A percentile compares a stretch with the other conserved stretches of the same genome.
These are phyloP conservation scores for Rutstroemia sp. DNA, from an alignment of 2,329 filamentous ascomycete genomes.

Conservation along the genomic window DNA sequence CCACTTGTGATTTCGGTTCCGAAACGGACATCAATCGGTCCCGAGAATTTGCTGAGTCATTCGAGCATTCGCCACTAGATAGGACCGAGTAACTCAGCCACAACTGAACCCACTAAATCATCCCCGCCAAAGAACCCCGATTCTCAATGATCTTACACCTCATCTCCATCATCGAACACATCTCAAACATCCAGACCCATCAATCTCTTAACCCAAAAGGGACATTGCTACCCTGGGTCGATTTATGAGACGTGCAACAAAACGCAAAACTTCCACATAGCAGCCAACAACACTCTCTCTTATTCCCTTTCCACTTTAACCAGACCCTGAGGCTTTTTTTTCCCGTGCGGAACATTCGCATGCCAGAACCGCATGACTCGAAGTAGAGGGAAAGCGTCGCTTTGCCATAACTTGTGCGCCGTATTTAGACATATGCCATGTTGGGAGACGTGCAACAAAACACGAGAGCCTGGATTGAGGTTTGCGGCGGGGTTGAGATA, in stretches of 20 bases:
- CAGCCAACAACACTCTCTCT: not conserved
- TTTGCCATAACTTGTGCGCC: not conserved
- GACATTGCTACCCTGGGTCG: not conserved
- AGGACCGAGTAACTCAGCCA: not conserved
- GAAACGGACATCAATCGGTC: not conserved
- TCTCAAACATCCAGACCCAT: not conserved
- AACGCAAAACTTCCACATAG: not conserved
- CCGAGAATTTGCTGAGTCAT: not conserved
- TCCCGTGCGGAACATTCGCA: not conserved
- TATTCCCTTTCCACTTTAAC: not conserved
- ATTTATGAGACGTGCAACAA: not conserved
- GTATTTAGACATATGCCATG: conserved; percentile 5
- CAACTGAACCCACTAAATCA: not conserved
- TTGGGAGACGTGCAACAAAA: conserved; percentile 9
- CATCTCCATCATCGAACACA: not conserved
- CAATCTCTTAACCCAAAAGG: not conserved
- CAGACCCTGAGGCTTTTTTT: not conserved
- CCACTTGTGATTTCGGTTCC: not conserved
- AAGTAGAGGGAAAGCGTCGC: not conserved
- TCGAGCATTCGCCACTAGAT: not conserved
- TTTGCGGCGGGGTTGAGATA: not conserved
- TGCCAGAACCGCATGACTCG: not conserved
- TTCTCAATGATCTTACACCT: not conserved
- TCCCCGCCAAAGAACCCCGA: not conserved
- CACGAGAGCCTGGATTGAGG: no score